A percentile compares a stretch with the other conserved stretches of the same genome.
Evolutionary conservation across 2,329 filamentous ascomycete species (phyloP).

Genomic region (Scopulariopsis brevicaulis): DNA sequence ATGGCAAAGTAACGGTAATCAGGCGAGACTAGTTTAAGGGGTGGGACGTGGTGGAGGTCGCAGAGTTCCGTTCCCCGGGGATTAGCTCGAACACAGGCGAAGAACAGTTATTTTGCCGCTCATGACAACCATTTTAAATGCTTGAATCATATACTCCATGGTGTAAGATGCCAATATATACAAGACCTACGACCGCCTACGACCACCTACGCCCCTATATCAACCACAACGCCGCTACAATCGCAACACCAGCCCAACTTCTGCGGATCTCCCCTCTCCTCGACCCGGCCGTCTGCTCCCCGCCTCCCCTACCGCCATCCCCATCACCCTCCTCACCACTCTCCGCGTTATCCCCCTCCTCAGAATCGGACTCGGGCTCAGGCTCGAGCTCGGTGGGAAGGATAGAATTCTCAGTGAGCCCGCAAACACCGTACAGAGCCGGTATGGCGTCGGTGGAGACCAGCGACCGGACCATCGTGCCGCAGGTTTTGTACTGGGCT

Average conservation of each 20-base stretch:
- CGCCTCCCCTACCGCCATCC: neutral
- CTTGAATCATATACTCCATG: neutral
- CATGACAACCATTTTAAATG: neutral
- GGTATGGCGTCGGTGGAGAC: constrained; percentile 4
- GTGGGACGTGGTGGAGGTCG: too few relatives aligned
- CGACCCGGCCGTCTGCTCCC: neutral
- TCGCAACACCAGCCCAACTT: neutral
- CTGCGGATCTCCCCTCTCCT: neutral
- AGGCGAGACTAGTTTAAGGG: too few relatives aligned
- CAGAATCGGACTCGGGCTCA: too few relatives aligned
- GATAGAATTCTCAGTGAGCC: neutral
- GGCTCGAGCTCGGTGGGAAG: neutral
- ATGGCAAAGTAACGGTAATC: neutral
- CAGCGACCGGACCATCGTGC: constrained; percentile 12
- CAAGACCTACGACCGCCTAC: neutral
- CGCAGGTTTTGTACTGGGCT: constrained; percentile 39
- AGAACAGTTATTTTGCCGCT: too few relatives aligned
- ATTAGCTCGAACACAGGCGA: too few relatives aligned
- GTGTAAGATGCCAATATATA: neutral
- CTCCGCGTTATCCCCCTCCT: too few relatives aligned
- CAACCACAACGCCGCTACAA: neutral
- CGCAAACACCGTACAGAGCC: constrained; percentile 7
- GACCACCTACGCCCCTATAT: neutral
- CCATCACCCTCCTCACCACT: neutral
- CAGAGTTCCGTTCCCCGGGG: too few relatives aligned